Evolutionary conservation across 1,284 basidiomycete species (phyloP).

Genomic region (Laetiporus sulphureus): DNA sequence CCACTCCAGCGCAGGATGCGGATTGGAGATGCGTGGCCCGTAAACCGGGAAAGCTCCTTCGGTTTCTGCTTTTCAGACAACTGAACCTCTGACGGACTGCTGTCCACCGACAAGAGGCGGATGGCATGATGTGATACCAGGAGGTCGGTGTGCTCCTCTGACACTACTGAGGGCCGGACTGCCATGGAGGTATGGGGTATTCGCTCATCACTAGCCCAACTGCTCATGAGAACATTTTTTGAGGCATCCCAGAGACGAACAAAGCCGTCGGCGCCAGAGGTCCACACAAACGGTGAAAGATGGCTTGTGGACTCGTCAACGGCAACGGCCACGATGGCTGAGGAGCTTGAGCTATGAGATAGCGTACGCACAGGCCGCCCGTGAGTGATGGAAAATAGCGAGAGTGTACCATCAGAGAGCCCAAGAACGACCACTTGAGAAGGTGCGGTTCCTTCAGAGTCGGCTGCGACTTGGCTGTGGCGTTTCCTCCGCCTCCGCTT

Average conservation of each 20-base stretch:
- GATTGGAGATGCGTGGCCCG: conserved; percentile 61
- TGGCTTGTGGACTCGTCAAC: conserved; percentile 22
- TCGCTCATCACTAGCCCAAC: conserved; percentile 48
- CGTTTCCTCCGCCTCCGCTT: conserved; percentile 37
- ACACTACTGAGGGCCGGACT: conserved; percentile 31
- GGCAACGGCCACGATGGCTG: conserved; percentile 44
- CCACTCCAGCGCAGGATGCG: conserved; percentile 45
- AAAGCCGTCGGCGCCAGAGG: conserved; percentile 49
- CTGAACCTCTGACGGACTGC: conserved; percentile 21
- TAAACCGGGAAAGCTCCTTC: conserved; percentile 43
- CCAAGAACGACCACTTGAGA: conserved; percentile 46
- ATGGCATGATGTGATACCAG: conserved; percentile 58
- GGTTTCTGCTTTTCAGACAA: conserved; percentile 33
- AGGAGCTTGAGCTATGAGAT: conserved; percentile 45
- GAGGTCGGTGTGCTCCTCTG: conserved; percentile 31
- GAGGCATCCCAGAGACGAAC: conserved; percentile 53
- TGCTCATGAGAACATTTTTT: conserved; percentile 39
- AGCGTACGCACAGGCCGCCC: conserved; percentile 48
- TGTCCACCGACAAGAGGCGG: conserved; percentile 38
- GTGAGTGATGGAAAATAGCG: conserved; percentile 53
- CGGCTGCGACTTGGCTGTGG: conserved; percentile 24
- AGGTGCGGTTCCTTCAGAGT: conserved; percentile 10
- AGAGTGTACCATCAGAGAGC: conserved; percentile 48
- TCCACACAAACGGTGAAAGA: conserved; percentile 36
- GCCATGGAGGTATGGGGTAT: conserved; percentile 51